A percentile compares a stretch with the other conserved stretches of the same genome.
Conservation (phyloP, 1,284 basidiomycete genomes). For the Ganoderma sinense region DNA sequence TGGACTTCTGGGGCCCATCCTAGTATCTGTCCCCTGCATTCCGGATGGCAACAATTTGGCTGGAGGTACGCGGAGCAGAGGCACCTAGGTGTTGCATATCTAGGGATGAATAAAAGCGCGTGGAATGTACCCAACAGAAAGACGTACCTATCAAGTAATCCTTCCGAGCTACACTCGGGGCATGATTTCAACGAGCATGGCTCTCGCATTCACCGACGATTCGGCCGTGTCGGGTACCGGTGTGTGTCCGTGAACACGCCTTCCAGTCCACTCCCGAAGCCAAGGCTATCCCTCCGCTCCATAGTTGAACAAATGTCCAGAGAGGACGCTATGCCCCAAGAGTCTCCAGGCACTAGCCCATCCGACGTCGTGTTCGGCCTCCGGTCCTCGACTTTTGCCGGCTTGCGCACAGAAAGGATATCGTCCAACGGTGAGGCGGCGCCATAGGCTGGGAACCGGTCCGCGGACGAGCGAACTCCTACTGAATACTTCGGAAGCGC, state of each 20-base stretch:
- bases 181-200: background rate
- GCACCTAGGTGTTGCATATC: background rate
- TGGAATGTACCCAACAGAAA: background rate
- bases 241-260: background rate
- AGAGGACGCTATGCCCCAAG: background rate
- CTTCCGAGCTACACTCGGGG: background rate
- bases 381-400: background rate
- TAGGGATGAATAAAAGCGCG: background rate
- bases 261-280: background rate
- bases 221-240: background rate
- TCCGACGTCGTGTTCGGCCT: background rate
- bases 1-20: too few relatives aligned
- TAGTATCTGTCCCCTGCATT: background rate
- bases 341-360: background rate
- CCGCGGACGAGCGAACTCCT: background rate
- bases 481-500: background rate
- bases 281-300: background rate
- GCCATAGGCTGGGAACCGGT: background rate
- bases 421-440: background rate
- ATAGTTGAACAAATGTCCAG: background rate
- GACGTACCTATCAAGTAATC: background rate
- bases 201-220: background rate
- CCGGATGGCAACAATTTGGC: background rate
- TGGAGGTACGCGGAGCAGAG: background rate
- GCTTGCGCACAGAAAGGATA: background rate